A percentile compares a stretch with the other conserved stretches of the same genome.
Evolutionary conservation across 1,284 basidiomycete species (phyloP).

Genomic region (Pseudozyma tsukubaensis): DNA sequence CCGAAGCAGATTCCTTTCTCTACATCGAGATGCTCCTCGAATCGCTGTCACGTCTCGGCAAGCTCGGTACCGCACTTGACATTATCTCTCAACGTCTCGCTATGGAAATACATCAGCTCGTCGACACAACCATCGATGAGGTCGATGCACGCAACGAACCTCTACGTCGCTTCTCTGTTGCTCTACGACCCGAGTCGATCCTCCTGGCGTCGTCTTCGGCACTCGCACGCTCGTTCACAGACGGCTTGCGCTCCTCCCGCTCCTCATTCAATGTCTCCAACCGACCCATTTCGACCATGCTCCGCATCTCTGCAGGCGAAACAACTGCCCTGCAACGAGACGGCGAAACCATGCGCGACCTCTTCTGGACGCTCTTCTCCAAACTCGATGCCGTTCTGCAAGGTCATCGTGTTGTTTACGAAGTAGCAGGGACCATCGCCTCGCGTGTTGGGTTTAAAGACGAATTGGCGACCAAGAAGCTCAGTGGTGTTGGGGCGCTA

Average conservation of each 20-base stretch:
- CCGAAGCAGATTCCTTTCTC: constrained; percentile 90
- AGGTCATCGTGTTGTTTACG: constrained; percentile 88
- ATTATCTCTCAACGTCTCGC: constrained; percentile 84
- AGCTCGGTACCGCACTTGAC: constrained; percentile 86
- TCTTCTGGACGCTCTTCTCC: constrained; percentile 98
- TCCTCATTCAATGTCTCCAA: constrained; percentile 42
- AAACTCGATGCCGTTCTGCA: constrained; percentile 96
- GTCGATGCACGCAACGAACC: constrained; percentile 75
- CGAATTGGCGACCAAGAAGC: constrained; percentile 32
- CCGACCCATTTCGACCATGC: constrained; percentile 35
- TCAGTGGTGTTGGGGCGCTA: constrained; percentile 69
- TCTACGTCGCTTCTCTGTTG: constrained; percentile 73
- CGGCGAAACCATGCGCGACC: constrained; percentile 74
- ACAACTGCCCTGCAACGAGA: constrained; percentile 58
- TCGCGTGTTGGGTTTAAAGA: constrained; percentile 52
- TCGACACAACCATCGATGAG: constrained; percentile 89
- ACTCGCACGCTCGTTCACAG: constrained; percentile 41
- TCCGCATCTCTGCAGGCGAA: constrained; percentile 56
- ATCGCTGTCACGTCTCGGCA: constrained; percentile 88
- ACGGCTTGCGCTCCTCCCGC: constrained; percentile 44
- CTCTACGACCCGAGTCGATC: constrained; percentile 74
- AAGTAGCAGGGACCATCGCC: constrained; percentile 73
- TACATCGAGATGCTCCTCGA: constrained; percentile 96
- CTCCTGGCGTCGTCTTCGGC: constrained; percentile 60
- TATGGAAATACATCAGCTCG: constrained; percentile 84